Percentiles rank a stretch among this genome's conserved stretches.
Evolutionary conservation across 1,284 basidiomycete species (phyloP).

Genomic region (Naganishia sp.): DNA sequence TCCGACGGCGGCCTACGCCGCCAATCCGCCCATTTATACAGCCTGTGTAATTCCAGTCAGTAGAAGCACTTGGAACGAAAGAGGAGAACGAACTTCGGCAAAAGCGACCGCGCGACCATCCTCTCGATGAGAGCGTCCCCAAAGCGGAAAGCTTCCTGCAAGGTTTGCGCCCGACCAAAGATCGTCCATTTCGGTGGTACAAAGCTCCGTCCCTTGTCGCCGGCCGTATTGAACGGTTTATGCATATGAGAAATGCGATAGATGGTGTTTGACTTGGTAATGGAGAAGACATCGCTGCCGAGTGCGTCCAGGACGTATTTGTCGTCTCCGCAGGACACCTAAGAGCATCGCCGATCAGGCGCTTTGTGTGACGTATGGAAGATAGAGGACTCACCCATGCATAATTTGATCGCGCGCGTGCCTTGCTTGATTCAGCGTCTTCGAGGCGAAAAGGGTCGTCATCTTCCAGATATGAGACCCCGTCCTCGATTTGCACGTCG

Average conservation of each 20-base stretch:
- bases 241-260: conserved; percentile 38
- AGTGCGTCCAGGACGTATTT: conserved; percentile 77
- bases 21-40: conserved; percentile 72
- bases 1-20: conserved; percentile 66
- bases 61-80: neutral
- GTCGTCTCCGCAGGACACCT: conserved; percentile 79
- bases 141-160: conserved; percentile 51
- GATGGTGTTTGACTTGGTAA: conserved; percentile 57
- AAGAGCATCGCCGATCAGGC: conserved; percentile 58
- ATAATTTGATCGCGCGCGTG: conserved; percentile 58
- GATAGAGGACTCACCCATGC: conserved; percentile 51
- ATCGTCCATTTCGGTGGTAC: conserved; percentile 33
- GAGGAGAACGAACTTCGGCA: conserved; percentile 34
- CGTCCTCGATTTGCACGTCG: conserved; percentile 34
- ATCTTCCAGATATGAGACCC: conserved; percentile 75
- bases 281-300: conserved; percentile 64
- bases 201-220: conserved; percentile 14
- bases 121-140: conserved; percentile 49
- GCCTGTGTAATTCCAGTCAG: conserved; percentile 53
- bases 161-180: conserved; percentile 40
- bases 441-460: conserved; percentile 67
- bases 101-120: conserved; percentile 35
- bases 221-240: conserved; percentile 36
- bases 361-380: neutral
- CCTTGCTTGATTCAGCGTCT: conserved; percentile 54